Evolutionary conservation across 1,139 yeast genomes (phyloP).

Genomic region (Geotrichum citri-aurantii): DNA sequence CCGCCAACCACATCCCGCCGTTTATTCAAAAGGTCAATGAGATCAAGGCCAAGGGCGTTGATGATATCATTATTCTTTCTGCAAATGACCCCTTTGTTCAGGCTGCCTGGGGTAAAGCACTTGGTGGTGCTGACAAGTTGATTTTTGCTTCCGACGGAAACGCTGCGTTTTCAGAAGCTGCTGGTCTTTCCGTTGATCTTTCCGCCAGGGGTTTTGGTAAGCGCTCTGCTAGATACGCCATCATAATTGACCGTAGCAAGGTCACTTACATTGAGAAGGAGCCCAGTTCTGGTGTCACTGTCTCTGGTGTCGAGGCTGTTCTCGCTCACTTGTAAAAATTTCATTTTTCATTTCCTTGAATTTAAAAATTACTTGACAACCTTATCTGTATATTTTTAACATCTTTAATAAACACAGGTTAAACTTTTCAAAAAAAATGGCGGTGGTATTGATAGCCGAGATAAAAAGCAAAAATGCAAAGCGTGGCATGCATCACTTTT

Average conservation of each 20-base stretch:
- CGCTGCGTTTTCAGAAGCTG: constrained; percentile 53
- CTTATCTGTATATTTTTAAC: too few species aligned
- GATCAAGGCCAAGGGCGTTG: constrained; percentile 64
- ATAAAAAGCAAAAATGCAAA: too few species aligned
- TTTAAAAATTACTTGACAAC: too few species aligned
- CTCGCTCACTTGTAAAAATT: constrained; percentile 36
- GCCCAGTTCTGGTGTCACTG: constrained; percentile 53
- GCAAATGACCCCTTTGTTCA: constrained; percentile 80
- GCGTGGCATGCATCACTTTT: background rate
- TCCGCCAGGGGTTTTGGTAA: constrained; percentile 54
- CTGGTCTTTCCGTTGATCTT: constrained; percentile 57
- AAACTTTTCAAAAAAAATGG: too few species aligned
- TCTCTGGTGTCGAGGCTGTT: constrained; percentile 57
- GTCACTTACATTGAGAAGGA: constrained; percentile 65
- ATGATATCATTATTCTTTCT: constrained; percentile 62
- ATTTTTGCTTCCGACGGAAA: constrained; percentile 72
- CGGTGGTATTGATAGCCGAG: too few species aligned
- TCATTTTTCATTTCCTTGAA: background rate
- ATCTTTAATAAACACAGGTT: too few species aligned
- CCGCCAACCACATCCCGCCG: constrained; percentile 75
- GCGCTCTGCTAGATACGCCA: constrained; percentile 69
- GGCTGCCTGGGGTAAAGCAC: constrained; percentile 73
- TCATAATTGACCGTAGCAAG: constrained; percentile 59
- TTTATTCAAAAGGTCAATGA: constrained; percentile 49
- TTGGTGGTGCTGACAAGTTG: constrained; percentile 45